phyloP scores from a whole-genome alignment of 345 rosid species.

The Populus ilicifolia region DNA sequence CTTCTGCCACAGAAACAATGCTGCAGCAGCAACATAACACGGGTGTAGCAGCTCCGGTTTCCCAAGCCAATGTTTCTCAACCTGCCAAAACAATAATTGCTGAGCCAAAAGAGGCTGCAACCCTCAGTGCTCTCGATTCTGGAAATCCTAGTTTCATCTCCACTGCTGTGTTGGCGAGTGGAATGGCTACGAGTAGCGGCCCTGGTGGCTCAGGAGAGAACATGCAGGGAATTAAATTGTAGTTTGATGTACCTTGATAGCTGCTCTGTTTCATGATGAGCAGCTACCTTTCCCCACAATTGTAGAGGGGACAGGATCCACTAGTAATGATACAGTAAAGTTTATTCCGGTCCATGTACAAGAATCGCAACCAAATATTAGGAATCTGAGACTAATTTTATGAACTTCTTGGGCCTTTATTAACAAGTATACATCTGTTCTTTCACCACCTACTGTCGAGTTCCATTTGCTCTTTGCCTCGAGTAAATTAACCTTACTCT shows the following conservation, averaged over 20 bases:
- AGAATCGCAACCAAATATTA: not conserved
- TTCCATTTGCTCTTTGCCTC: too few relatives aligned
- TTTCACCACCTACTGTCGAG: too few relatives aligned
- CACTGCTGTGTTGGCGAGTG: not conserved
- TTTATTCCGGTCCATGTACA: not conserved
- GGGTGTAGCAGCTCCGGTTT: not conserved
- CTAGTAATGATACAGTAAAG: not conserved
- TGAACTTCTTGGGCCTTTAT: not conserved
- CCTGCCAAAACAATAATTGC: not conserved
- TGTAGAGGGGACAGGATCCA: not conserved
- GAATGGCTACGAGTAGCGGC: conserved; percentile 10
- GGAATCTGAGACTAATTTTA: not conserved
- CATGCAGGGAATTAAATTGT: conserved; percentile 1
- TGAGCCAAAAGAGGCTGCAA: conserved; percentile 17
- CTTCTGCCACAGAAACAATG: conserved; percentile 24
- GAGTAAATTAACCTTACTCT: too few relatives aligned
- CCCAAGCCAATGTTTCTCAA: conserved; percentile 15
- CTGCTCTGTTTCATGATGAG: not conserved
- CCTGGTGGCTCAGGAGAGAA: conserved; percentile 7
- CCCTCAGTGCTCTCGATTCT: not conserved
- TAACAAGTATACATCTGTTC: not conserved
- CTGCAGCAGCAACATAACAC: conserved; percentile 38
- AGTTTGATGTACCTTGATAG: not conserved
- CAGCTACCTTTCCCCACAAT: not conserved
- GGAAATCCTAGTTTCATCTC: conserved; percentile 15